These are phyloP conservation scores for Suillus placidus DNA, from an alignment of 768 basidiomycete species.

Conservation along the genomic window DNA sequence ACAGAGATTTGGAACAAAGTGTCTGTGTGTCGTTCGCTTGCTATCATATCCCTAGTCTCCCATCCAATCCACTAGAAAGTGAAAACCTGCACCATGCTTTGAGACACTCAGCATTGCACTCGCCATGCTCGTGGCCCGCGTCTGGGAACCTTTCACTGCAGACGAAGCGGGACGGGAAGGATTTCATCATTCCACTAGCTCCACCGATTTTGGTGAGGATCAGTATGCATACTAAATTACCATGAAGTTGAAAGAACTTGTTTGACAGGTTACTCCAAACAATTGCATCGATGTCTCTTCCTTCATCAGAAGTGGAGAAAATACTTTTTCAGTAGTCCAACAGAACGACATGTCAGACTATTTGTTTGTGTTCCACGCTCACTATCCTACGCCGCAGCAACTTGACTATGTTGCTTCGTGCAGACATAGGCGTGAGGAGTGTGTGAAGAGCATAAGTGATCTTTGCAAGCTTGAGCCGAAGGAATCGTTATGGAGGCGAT, in stretches of 20 bases:
- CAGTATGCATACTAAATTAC: conserved; percentile 14
- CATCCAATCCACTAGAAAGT: too few species aligned
- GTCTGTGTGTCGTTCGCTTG: too few species aligned
- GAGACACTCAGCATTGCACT: too few species aligned
- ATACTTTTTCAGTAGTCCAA: conserved; percentile 47
- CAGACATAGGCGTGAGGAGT: conserved; percentile 21
- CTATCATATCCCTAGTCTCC: too few species aligned
- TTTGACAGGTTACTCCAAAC: conserved; percentile 46
- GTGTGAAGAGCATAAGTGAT: conserved; percentile 24
- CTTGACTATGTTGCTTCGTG: conserved; percentile 29
- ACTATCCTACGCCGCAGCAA: conserved; percentile 51
- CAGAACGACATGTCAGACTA: conserved; percentile 47
- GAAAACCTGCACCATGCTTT: too few species aligned
- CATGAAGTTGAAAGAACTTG: neutral
- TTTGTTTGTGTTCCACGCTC: conserved; percentile 49
- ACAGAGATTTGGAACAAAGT: conserved; percentile 36
- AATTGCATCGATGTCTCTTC: conserved; percentile 56
- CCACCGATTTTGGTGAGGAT: conserved; percentile 42
- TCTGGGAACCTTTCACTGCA: conserved; percentile 25
- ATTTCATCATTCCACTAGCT: conserved; percentile 21
- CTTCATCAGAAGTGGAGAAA: conserved; percentile 44
- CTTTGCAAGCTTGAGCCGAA: conserved; percentile 15
- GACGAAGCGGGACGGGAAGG: conserved; percentile 12
- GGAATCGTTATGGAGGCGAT: neutral
- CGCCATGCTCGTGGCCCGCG: conserved; percentile 48